Percentiles rank a stretch among this genome's conserved stretches.
Conservation (phyloP, 2,329 filamentous ascomycete genomes). For the Cytospora piceicola region DNA sequence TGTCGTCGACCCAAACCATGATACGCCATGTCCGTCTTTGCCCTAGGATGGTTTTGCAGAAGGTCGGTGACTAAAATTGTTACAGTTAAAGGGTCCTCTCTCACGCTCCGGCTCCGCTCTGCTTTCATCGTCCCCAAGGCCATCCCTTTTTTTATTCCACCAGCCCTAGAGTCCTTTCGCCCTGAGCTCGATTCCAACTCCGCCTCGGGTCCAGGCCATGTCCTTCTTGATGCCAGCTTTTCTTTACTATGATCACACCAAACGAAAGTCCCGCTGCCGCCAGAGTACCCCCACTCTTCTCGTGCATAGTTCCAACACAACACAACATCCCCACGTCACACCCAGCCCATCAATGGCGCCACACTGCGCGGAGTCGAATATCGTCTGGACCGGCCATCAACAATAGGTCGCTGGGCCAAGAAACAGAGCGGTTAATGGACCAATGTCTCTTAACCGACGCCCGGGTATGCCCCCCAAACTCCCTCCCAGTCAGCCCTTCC, state of each 20-base stretch:
- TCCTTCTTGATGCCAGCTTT: constrained; percentile 5
- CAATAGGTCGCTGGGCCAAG: neutral
- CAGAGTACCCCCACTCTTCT: constrained; percentile 14
- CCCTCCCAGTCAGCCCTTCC: constrained; percentile 1
- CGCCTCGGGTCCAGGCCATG: constrained; percentile 7
- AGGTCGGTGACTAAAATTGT: constrained; percentile 29
- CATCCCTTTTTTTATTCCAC: constrained; percentile 3
- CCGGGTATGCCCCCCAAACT: neutral
- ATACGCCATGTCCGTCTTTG: constrained; percentile 25
- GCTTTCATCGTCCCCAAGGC: neutral
- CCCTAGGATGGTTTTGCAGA: constrained; percentile 27
- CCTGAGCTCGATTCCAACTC: constrained; percentile 4
- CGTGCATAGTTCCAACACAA: constrained; percentile 3
- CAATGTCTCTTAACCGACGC: neutral
- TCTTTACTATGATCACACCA: constrained; percentile 10
- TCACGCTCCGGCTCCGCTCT: constrained; percentile 1
- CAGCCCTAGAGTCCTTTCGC: neutral
- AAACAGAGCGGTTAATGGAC: neutral
- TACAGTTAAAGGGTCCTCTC: constrained; percentile 23
- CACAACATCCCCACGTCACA: neutral
- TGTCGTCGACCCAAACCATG: constrained; percentile 28
- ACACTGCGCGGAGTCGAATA: constrained; percentile 3
- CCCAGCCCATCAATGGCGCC: constrained; percentile 1
- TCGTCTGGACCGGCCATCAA: constrained; percentile 18
- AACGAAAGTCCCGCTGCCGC: constrained; percentile 16